phyloP scores from a whole-genome alignment of 1,284 basidiomycete species.

The Microbotryum silenes-acaulis region DNA sequence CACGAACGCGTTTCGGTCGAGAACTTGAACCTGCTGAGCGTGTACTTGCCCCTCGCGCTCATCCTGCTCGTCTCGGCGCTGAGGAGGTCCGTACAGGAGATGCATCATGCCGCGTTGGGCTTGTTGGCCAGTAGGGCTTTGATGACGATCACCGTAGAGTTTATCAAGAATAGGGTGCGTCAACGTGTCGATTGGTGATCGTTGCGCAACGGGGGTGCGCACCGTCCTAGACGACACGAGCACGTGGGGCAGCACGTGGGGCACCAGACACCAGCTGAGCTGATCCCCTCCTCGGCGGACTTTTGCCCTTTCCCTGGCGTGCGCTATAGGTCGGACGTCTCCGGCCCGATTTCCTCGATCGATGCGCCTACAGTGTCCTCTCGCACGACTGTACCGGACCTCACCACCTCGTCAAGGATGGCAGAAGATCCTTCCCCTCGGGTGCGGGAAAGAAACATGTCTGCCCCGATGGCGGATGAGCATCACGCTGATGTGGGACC shows the following conservation, averaged over 20 bases:
- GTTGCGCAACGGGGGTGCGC: too few relatives aligned
- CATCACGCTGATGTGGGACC: conserved; percentile 48
- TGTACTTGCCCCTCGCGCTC: conserved; percentile 23
- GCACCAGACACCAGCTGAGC: conserved; percentile 1
- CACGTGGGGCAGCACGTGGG: background rate
- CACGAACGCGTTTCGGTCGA: conserved; percentile 15
- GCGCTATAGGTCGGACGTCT: conserved; percentile 50
- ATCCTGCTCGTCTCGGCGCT: conserved; percentile 21
- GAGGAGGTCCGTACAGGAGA: conserved; percentile 24
- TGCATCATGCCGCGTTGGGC: conserved; percentile 28
- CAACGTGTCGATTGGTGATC: too few relatives aligned
- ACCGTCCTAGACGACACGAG: too few relatives aligned
- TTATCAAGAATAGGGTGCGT: background rate
- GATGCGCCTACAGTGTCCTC: conserved; percentile 55
- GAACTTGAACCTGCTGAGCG: conserved; percentile 21
- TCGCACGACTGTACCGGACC: conserved; percentile 53
- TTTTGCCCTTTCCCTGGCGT: background rate
- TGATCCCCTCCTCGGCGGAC: background rate
- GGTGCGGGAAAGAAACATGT: background rate
- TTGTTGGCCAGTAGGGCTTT: conserved; percentile 10
- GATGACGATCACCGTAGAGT: conserved; percentile 23
- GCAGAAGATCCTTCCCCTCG: conserved; percentile 22
- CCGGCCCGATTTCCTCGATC: conserved; percentile 59
- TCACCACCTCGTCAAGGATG: conserved; percentile 29
- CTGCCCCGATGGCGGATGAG: conserved; percentile 41